Conservation (phyloP, 179 eudicot genomes). For the Beta lomatogona region DNA sequence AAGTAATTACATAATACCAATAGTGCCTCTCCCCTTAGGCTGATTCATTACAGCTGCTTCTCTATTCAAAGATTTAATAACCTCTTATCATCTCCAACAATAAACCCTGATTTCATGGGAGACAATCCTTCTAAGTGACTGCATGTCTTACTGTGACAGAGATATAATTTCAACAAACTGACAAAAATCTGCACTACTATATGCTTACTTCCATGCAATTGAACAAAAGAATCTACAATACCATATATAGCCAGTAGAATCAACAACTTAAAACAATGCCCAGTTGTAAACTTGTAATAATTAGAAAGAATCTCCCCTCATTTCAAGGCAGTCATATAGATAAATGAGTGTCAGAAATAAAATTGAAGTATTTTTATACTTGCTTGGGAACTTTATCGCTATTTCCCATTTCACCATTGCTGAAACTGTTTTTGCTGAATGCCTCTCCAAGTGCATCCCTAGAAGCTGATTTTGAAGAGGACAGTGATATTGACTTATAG, state of each 20-base stretch:
- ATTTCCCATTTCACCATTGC: slow-evolving; percentile 26
- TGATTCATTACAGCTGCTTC: too few relatives aligned
- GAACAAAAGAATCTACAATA: slow-evolving; percentile 70
- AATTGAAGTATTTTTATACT: slow-evolving; percentile 33
- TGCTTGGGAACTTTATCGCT: slow-evolving; percentile 37
- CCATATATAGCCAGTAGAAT: slow-evolving; percentile 1
- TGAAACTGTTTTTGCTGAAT: slow-evolving; percentile 35
- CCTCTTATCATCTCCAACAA: too few relatives aligned
- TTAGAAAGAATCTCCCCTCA: not conserved
- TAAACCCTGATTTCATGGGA: too few relatives aligned
- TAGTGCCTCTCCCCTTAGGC: too few relatives aligned
- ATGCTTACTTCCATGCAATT: slow-evolving; percentile 81
- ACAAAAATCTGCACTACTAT: too few relatives aligned
- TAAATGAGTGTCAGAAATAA: not conserved
- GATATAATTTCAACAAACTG: too few relatives aligned
- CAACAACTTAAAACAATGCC: not conserved
- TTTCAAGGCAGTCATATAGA: not conserved
- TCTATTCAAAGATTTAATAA: too few relatives aligned
- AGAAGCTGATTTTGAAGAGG: slow-evolving; percentile 24
- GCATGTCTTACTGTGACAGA: too few relatives aligned
- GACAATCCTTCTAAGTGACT: too few relatives aligned
- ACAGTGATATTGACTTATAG: slow-evolving; percentile 19
- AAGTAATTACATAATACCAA: too few relatives aligned
- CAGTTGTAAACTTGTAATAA: too few relatives aligned
- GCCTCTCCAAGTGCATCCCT: slow-evolving; percentile 28